Base-by-base conservation (phyloP, 768 basidiomycete genomes). In the Tricholoma sp. region DNA sequence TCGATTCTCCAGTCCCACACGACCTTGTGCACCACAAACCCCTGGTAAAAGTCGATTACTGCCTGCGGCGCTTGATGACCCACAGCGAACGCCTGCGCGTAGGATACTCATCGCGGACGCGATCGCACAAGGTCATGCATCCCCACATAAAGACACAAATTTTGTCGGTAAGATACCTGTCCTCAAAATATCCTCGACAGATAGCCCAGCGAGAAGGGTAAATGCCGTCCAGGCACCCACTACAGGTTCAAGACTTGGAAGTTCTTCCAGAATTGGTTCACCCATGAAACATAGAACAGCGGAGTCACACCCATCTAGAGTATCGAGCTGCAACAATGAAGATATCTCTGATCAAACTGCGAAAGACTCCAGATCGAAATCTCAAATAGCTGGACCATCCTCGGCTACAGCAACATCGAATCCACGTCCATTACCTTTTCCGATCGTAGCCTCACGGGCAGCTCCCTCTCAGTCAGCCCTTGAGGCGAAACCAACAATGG, bases 41-140 rank as follows among this genome's bases (percentile, higher is more conserved):
- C 71, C 73, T n/a, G 66, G 59, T 64, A 77, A 69, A 59, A 68
- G 65, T 56, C 72, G 63, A 48, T 62, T 70, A 55, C 70, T 66
- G 52, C 54, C 62, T 44, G 57, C 65, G 7, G 59, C 61, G 11
- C 55, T 66, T 33, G 68, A 77, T 48, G 77, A 82, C 39, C 65
- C 72, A 9, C 61, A 65, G 50, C 78, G 78, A 42, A 84, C 86
- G 4, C 88, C 88, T 39, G 86, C 88, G 2, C 80, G 82, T 48
- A 77, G 88, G 56, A 79, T 89, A 50, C 80, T 81, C 13, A 75
- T 88, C 6, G 69, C 76, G 37, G 69, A 82, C 59, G 82, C 79
- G 2, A 69, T 83, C 56, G 69, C 72, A 7, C 74, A 77, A 44
- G 81, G 81, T 4, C 76, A 76, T 54, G 64, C 80, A 18, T 83